Evolutionary conservation across 2,329 filamentous ascomycete species (phyloP).

Genomic region (Fusarium chlamydosporum): DNA sequence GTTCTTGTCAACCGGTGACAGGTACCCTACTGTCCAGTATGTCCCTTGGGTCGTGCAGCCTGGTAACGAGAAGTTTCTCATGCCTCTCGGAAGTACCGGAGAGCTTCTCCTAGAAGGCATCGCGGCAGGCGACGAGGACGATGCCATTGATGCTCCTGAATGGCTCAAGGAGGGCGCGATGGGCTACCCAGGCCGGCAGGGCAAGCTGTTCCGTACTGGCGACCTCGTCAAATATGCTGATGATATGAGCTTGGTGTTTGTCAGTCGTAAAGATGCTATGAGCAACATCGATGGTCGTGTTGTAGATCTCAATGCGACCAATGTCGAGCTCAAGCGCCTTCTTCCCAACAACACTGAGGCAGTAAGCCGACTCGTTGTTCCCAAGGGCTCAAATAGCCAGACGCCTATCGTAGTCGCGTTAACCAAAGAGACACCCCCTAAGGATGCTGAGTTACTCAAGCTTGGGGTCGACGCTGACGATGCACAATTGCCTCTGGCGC

Average conservation of each 20-base stretch:
- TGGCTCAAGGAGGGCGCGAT: conserved; percentile 44
- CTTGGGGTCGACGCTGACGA: conserved; percentile 18
- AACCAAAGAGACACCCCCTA: conserved; percentile 14
- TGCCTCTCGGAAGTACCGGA: conserved; percentile 53
- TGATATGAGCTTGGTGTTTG: conserved; percentile 44
- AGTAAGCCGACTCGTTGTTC: conserved; percentile 41
- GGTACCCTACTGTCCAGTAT: conserved; percentile 40
- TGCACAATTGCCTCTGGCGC: conserved; percentile 26
- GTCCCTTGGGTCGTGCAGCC: conserved; percentile 53
- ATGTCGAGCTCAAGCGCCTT: conserved; percentile 43
- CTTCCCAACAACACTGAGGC: conserved; percentile 34
- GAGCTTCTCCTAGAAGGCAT: conserved; percentile 58
- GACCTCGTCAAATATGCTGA: conserved; percentile 49
- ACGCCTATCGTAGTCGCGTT: conserved; percentile 45
- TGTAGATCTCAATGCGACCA: conserved; percentile 45
- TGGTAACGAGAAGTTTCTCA: conserved; percentile 44
- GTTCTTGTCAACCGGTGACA: conserved; percentile 40
- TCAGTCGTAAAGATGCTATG: conserved; percentile 45
- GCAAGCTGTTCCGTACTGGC: conserved; percentile 46
- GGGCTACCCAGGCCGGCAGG: conserved; percentile 39
- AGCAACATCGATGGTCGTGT: conserved; percentile 46
- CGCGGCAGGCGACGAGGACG: not conserved
- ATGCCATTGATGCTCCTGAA: conserved; percentile 36
- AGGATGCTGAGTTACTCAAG: conserved; percentile 22
- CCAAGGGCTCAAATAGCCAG: conserved; percentile 37